Conservation (phyloP, 1,284 basidiomycete species). For the Fistulina hepatica region DNA sequence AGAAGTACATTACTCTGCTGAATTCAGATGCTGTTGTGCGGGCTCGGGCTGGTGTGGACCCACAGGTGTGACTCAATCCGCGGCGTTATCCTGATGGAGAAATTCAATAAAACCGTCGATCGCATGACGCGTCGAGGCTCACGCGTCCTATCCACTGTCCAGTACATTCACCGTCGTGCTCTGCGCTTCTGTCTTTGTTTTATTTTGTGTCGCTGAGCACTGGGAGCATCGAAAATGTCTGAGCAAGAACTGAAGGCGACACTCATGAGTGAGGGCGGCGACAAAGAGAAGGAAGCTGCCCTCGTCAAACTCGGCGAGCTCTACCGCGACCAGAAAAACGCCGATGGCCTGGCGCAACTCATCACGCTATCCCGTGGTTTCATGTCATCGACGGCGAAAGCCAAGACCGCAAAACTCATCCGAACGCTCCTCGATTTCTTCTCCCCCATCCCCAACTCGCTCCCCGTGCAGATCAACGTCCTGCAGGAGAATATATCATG, state of each 20-base stretch:
- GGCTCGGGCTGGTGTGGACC: no score
- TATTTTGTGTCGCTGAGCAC: no score
- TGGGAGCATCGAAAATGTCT: no score
- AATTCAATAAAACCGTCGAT: no score
- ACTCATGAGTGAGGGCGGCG: conserved; percentile 25
- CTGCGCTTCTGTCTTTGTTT: no score
- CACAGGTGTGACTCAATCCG: no score
- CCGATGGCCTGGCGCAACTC: conserved; percentile 76
- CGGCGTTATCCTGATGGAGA: no score
- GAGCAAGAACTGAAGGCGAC: conserved; percentile 13
- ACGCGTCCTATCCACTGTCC: no score
- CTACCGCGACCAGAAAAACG: conserved; percentile 84
- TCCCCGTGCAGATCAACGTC: conserved; percentile 76
- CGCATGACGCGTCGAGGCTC: no score
- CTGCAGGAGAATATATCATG: conserved; percentile 88
- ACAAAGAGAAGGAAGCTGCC: conserved; percentile 76
- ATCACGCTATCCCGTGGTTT: conserved; percentile 82
- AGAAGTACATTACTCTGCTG: no score
- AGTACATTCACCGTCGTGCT: no score
- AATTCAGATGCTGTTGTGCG: no score
- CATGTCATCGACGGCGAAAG: conserved; percentile 93
- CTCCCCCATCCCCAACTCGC: conserved; percentile 63
- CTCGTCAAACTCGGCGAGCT: conserved; percentile 82
- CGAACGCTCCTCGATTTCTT: conserved; percentile 91
- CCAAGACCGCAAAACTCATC: conserved; percentile 96